Evolutionary conservation across 805 yeast species (phyloP).

Genomic region (Cyberlindnera mrakii): DNA sequence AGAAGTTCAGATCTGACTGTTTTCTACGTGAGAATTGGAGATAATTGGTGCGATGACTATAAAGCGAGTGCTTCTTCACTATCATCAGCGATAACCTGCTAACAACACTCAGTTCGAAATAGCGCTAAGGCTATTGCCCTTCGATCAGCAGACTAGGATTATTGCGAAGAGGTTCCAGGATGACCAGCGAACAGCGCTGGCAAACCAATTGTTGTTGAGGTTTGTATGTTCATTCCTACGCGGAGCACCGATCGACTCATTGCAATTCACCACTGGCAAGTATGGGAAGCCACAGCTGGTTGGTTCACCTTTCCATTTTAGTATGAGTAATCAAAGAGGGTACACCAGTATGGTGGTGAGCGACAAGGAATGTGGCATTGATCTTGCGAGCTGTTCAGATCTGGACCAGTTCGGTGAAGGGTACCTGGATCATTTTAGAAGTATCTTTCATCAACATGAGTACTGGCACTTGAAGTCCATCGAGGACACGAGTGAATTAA

Average conservation of each 20-base stretch:
- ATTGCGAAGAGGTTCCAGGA: constrained; percentile 30
- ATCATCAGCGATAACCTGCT: not conserved
- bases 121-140: constrained; percentile 39
- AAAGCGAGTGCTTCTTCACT: constrained; percentile 5
- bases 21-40: constrained; percentile 12
- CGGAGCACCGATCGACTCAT: constrained; percentile 8
- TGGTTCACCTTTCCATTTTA: constrained; percentile 36
- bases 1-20: constrained; percentile 1
- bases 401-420: constrained; percentile 20
- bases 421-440: constrained; percentile 33
- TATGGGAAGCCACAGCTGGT: constrained; percentile 54
- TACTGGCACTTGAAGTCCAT: constrained; percentile 23
- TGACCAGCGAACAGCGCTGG: constrained; percentile 34
- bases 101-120: constrained; percentile 36
- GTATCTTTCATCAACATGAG: constrained; percentile 37
- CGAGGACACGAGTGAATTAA: constrained; percentile 4
- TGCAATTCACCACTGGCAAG: constrained; percentile 27
- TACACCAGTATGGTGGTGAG: constrained; percentile 39
- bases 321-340: constrained; percentile 53
- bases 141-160: constrained; percentile 36
- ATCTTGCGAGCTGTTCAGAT: constrained; percentile 35
- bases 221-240: constrained; percentile 33
- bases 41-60: constrained; percentile 15
- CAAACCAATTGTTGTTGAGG: constrained; percentile 40
- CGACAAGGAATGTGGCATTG: constrained; percentile 37